Evolutionary conservation across 306 rosid species (phyloP).

Genomic region (Pachyrhizus erosus): DNA sequence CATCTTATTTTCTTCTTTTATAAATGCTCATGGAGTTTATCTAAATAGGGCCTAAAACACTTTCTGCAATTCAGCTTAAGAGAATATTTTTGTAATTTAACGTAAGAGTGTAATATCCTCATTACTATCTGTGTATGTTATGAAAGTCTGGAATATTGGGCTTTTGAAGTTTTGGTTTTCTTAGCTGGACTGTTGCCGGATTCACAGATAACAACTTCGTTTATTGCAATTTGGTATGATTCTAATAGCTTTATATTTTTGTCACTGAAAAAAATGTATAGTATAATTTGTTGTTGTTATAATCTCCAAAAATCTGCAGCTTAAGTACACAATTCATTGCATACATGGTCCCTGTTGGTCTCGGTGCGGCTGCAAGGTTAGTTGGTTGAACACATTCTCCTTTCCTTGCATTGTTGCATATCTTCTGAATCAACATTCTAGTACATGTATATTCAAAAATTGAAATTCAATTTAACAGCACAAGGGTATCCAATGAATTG

Average conservation of each 20-base stretch:
- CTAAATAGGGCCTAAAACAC: not conserved
- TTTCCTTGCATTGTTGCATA: not conserved
- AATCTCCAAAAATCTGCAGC: conserved; percentile 50
- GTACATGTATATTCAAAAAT: conserved; percentile 20
- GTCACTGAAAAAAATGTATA: not conserved
- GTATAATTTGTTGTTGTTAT: not conserved
- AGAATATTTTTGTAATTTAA: not conserved
- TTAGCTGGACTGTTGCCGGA: conserved; percentile 80
- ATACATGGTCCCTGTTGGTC: conserved; percentile 74
- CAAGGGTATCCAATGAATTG: conserved; percentile 87
- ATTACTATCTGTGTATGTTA: conserved; percentile 14
- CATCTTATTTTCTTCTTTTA: too few relatives aligned
- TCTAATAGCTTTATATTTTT: conserved; percentile 21
- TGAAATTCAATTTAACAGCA: conserved; percentile 52
- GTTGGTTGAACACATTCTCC: conserved; percentile 17
- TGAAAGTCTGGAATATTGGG: conserved; percentile 93
- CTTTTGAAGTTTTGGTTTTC: conserved; percentile 81
- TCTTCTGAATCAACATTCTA: not conserved
- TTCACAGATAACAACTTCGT: conserved; percentile 67
- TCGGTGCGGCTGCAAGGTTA: conserved; percentile 86
- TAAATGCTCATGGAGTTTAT: too few relatives aligned
- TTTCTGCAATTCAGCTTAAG: not conserved
- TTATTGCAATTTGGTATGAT: conserved; percentile 83
- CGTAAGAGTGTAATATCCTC: not conserved
- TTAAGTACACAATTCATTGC: conserved; percentile 72